Base-by-base conservation (phyloP, 805 yeast species). In the Barnettozyma sucrosica region DNA sequence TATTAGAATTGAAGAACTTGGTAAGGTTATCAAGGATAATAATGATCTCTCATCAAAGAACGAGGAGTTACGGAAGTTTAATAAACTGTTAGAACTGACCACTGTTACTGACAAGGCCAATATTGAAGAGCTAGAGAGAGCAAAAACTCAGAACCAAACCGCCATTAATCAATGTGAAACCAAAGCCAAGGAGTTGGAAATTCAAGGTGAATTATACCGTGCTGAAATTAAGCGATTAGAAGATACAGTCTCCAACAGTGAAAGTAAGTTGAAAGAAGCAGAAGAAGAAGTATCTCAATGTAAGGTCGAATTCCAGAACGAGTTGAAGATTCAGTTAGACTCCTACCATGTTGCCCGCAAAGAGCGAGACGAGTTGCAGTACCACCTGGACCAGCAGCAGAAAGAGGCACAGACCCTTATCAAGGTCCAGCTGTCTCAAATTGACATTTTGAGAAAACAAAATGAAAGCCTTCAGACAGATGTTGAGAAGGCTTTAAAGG, bases 271-370 rank as follows among this genome's bases (percentile, higher is more conserved):
- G 44, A 48, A 53, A 30, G 11, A 32, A 2, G 20, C 48, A 9
- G 61, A 50, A 11, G 58, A 42, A 38, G 56, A 44, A 53, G 48
- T 43, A 30, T 42, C 44, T 37, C 58, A 49, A 46, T 53, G 47
- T 7, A 55, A 58, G 34, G 53, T 61, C 3, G 58, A 55, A n/a
- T 65, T 57, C 41, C 69, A 70, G 21, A 61, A 64, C 39, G 67
- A 69, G 50, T 37, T 70, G 18, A 56, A 63, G 19, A 63, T 70
- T 1, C 72, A 69, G 50, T 55, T 54, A 18, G 69, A 67, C 23
- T 58, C 69, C 4, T 53, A 62, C 33, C 60, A 61, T 21, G 55
- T 67, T 16, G 53, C 66, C 1, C 49, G 52, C 7, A 55, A 50
- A 61, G 67, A 56, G 39, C 63, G 39, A 60, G 67, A 53, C 57